Base-by-base conservation (phyloP, 208 protist genomes). In the Acanthamoeba healyi region DNA sequence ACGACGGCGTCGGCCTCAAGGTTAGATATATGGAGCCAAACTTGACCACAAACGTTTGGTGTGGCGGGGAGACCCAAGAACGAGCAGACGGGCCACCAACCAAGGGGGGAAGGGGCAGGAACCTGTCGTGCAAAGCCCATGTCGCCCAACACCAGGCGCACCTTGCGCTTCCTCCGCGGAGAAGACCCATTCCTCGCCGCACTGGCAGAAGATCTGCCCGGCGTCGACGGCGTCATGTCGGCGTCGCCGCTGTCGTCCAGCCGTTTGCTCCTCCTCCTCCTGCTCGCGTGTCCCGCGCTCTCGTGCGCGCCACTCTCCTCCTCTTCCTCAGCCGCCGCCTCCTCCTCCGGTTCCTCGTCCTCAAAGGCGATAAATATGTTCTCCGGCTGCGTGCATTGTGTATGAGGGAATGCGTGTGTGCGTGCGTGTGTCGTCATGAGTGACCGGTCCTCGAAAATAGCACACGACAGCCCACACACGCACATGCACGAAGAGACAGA, bases 331-430 rank as follows among this genome's bases (percentile, higher is more conserved):
- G 7, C 22, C 19, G 24, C 54, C 54, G 54, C 9, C 63, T 82
- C 9, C 29, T 40, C 24, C 12, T 84, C n/a, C n/a, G n/a, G n/a
- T n/a, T n/a, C 42, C 2, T 84, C 74, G 1, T 84, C 74, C 9
- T 84, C 74, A 29, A 84, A 84, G 42, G 74, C 74, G 7, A 84
- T 84, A 17, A 84, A 84, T 10, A 84, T 84, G 74, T 84, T 84
- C n/a, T 84, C 74, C 9, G 74, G 74, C 74, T 84, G 74, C n/a
- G n/a, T n/a, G 14, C 7, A n/a, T 79, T 32, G n/a, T 10, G 6
- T 32, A 32, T 22, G 6, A 24, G 24, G 34, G 17, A 36, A 79
- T 84, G n/a, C 24, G 51, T 4, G 32, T 9, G 40, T 9, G 72
- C 3, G 5, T 82, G 72, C 4, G 22, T 1, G 12, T 42, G 61